Evolutionary conservation across 2,329 filamentous ascomycete species (phyloP).

Genomic region (Colletotrichum caudatum): DNA sequence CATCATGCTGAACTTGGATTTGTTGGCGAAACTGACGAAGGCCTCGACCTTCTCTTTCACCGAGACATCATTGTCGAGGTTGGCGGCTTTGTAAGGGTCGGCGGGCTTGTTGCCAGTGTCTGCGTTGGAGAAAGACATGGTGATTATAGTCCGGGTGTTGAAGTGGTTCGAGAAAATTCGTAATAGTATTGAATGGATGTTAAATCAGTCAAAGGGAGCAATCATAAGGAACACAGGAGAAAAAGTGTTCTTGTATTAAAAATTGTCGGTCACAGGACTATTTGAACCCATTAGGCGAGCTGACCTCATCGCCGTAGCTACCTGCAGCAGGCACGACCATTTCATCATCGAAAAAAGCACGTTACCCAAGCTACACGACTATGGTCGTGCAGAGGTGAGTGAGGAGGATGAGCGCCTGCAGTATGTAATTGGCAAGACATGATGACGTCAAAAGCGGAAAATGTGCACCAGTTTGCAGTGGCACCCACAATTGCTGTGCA

Average conservation of each 20-base stretch:
- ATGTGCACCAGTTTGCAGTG: constrained; percentile 14
- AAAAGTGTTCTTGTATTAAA: not conserved
- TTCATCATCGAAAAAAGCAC: constrained; percentile 38
- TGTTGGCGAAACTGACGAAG: constrained; percentile 76
- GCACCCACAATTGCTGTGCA: not conserved
- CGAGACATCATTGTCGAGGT: constrained; percentile 72
- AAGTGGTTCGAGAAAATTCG: not conserved
- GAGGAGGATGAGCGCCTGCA: constrained; percentile 22
- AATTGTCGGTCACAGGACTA: constrained; percentile 3
- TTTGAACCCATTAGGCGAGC: constrained; percentile 33
- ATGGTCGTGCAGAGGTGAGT: constrained; percentile 7
- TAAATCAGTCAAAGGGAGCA: not conserved
- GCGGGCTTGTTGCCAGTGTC: constrained; percentile 71
- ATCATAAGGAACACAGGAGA: not conserved
- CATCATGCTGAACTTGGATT: constrained; percentile 89
- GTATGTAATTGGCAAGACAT: constrained; percentile 34
- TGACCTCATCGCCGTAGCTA: constrained; percentile 35
- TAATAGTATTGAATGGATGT: not conserved
- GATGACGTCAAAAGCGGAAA: constrained; percentile 40
- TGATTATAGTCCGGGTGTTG: not conserved
- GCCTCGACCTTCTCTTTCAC: constrained; percentile 82
- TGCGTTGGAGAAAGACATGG: constrained; percentile 66
- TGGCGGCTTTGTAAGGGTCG: constrained; percentile 83
- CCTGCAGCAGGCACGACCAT: constrained; percentile 33
- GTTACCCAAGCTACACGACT: not conserved